These are phyloP conservation scores for Pezicula rhizophila DNA, from an alignment of 2,329 filamentous ascomycete species.

Conservation along the genomic window DNA sequence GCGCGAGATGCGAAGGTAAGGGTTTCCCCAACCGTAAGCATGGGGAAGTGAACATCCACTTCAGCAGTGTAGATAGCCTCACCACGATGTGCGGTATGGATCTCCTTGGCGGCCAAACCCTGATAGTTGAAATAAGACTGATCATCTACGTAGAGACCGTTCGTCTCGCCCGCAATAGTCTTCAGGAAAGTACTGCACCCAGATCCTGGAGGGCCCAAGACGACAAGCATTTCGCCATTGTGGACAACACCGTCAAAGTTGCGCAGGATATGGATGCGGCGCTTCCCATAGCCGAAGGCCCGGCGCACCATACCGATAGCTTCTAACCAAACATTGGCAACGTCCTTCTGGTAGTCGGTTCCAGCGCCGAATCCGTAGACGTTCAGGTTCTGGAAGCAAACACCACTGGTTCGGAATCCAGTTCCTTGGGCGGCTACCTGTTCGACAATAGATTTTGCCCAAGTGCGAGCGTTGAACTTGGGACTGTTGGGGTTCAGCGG, in stretches of 20 bases:
- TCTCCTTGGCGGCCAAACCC: constrained; percentile 38
- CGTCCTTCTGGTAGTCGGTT: constrained; percentile 64
- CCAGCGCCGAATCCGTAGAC: constrained; percentile 61
- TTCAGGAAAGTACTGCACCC: constrained; percentile 60
- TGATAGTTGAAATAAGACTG: constrained; percentile 53
- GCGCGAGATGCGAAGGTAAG: constrained; percentile 61
- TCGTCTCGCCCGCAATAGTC: constrained; percentile 43
- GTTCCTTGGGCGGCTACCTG: constrained; percentile 15
- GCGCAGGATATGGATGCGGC: constrained; percentile 45
- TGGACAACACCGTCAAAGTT: constrained; percentile 56
- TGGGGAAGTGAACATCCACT: constrained; percentile 66
- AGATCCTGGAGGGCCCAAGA: constrained; percentile 54
- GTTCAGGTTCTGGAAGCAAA: constrained; percentile 62
- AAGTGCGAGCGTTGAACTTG: too few relatives aligned
- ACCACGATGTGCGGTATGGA: constrained; percentile 41
- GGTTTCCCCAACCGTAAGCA: constrained; percentile 66
- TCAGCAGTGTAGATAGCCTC: constrained; percentile 55
- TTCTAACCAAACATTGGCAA: constrained; percentile 42
- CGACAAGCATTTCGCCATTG: constrained; percentile 58
- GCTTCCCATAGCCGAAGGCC: too few relatives aligned
- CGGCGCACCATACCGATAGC: too few relatives aligned
- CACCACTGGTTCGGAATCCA: constrained; percentile 34
- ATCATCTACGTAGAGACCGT: constrained; percentile 46
- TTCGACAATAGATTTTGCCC: too few relatives aligned
- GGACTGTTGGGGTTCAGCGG: too few relatives aligned